Percentiles rank a stretch among this genome's conserved stretches.
phyloP scores from a whole-genome alignment of 257 asterid genomes.

The Osmanthus fragrans region DNA sequence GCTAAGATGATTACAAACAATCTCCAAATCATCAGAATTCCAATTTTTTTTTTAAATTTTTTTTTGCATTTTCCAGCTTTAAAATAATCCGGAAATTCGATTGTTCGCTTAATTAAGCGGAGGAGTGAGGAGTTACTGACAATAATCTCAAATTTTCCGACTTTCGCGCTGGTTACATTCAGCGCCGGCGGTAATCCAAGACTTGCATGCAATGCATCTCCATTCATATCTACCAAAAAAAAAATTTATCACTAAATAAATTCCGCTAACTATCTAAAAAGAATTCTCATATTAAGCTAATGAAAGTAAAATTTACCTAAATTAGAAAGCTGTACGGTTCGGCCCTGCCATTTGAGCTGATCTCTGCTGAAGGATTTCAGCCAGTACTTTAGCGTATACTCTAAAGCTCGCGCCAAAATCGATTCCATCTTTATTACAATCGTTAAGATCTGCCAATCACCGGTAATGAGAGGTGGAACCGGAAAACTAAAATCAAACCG shows the following conservation, averaged over 20 bases:
- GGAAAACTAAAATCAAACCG: background rate
- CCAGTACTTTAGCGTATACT: conserved; percentile 96
- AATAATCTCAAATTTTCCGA: conserved; percentile 89
- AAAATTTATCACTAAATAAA: conserved; percentile 17
- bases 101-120: conserved; percentile 14
- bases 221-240: conserved; percentile 68
- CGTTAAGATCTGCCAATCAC: conserved; percentile 22
- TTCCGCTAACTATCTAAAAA: conserved; percentile 18
- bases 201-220: conserved; percentile 96
- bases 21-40: background rate
- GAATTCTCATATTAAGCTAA: conserved; percentile 7
- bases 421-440: conserved; percentile 65
- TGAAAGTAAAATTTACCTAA: conserved; percentile 49
- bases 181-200: conserved; percentile 96
- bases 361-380: conserved; percentile 88
- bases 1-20: background rate
- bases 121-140: conserved; percentile 46
- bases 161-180: conserved; percentile 85
- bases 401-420: conserved; percentile 87
- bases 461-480: conserved; percentile 6
- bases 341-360: conserved; percentile 96
- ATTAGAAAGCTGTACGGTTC: conserved; percentile 81
- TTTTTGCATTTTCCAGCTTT: background rate
- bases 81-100: conserved; percentile 8
- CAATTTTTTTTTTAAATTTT: background rate